phyloP scores from a whole-genome alignment of 352 stramenopile species.

The Pythium scleroteichum region DNA sequence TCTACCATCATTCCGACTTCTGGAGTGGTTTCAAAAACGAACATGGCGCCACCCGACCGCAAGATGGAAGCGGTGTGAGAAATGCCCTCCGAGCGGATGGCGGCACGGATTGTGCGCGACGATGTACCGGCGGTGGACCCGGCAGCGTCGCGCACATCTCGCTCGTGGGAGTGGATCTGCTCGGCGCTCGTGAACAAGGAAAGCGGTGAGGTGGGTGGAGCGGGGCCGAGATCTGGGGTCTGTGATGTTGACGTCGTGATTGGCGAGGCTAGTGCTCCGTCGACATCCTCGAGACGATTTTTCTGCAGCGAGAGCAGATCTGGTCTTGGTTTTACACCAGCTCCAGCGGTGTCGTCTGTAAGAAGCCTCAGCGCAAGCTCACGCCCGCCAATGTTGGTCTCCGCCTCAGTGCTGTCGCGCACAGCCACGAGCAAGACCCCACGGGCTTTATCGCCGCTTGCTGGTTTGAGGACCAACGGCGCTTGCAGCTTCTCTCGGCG shows the following conservation, averaged over 20 bases:
- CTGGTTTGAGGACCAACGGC: slow-evolving; percentile 60
- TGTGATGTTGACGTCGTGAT: neutral
- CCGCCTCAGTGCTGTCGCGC: slow-evolving; percentile 37
- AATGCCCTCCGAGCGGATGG: slow-evolving; percentile 22
- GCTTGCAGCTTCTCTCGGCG: slow-evolving; percentile 50
- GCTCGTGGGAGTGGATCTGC: slow-evolving; percentile 74
- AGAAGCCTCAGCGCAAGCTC: slow-evolving; percentile 58
- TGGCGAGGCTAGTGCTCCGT: slow-evolving; percentile 35
- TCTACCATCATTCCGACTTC: too few species aligned
- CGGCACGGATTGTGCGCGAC: slow-evolving; percentile 54
- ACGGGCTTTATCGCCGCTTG: slow-evolving; percentile 45
- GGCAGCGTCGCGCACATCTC: slow-evolving; percentile 43
- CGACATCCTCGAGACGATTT: slow-evolving; percentile 67
- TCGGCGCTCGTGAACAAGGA: slow-evolving; percentile 61
- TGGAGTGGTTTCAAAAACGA: slow-evolving; percentile 5
- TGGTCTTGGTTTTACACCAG: slow-evolving; percentile 77
- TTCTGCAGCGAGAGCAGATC: slow-evolving; percentile 76
- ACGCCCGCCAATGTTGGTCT: slow-evolving; percentile 41
- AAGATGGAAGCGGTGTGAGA: neutral
- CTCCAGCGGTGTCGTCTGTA: slow-evolving; percentile 50
- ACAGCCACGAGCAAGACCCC: slow-evolving; percentile 26
- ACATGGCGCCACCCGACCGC: slow-evolving; percentile 12
- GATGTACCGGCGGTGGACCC: slow-evolving; percentile 56
- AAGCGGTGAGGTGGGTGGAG: slow-evolving; percentile 37
- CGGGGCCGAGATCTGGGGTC: neutral